Evolutionary conservation across 225 moss, liverwort and hornwort genomes (phyloP).

Genomic region (Anthoceros angustus): DNA sequence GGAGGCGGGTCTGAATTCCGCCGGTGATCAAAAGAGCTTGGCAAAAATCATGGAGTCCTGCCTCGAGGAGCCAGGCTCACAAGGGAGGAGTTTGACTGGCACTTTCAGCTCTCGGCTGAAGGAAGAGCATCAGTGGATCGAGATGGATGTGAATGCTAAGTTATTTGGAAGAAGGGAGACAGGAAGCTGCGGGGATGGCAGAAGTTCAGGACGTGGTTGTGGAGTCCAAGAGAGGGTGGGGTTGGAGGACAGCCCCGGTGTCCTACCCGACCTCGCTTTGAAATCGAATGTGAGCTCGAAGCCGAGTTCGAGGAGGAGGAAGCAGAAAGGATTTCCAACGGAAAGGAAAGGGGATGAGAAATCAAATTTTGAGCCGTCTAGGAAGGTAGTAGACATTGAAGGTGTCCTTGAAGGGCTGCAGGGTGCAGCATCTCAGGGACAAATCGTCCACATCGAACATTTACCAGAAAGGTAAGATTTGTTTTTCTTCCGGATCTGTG

Average conservation of each 20-base stretch:
- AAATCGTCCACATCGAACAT: slow-evolving; percentile 43
- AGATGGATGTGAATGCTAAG: background rate
- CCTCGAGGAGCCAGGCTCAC: background rate
- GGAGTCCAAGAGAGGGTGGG: background rate
- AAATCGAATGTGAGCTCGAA: background rate
- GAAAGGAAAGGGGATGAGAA: background rate
- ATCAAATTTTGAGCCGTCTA: background rate
- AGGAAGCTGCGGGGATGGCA: background rate
- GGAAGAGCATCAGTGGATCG: background rate
- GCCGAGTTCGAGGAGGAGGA: background rate
- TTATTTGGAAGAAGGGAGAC: background rate
- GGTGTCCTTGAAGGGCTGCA: slow-evolving; percentile 27
- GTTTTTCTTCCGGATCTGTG: background rate
- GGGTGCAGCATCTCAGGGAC: slow-evolving; percentile 30
- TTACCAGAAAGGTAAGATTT: slow-evolving; percentile 26
- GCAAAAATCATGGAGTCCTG: background rate
- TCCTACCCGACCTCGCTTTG: background rate
- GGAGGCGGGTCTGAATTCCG: background rate
- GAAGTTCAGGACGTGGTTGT: background rate
- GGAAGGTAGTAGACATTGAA: slow-evolving; percentile 11
- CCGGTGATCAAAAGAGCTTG: background rate
- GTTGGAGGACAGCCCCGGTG: background rate
- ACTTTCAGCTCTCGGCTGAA: background rate
- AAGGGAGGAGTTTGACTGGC: background rate
- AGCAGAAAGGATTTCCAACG: background rate